Conservation (phyloP, 116 monocot species). For the Zostera marina region DNA sequence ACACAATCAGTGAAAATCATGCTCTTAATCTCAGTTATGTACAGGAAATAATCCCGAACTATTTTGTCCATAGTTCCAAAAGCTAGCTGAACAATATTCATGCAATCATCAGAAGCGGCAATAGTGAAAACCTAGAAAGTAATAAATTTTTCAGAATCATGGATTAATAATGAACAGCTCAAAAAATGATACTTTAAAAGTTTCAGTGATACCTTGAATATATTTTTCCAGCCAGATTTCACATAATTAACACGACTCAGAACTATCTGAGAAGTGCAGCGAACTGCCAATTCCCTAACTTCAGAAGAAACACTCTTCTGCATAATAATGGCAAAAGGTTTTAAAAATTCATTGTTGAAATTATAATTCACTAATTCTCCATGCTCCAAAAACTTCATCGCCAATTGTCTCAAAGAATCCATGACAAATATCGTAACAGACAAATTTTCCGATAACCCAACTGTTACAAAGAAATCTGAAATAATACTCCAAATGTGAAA, state of each 20-base stretch:
- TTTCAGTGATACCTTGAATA: slow-evolving; percentile 56
- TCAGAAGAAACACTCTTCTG: slow-evolving; percentile 83
- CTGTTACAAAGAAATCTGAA: slow-evolving; percentile 89
- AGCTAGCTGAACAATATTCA: slow-evolving; percentile 78
- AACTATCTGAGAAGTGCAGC: slow-evolving; percentile 95
- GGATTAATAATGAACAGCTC: slow-evolving; percentile 2
- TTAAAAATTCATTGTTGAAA: slow-evolving; percentile 94
- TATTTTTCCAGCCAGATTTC: slow-evolving; percentile 98
- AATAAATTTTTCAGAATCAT: not conserved
- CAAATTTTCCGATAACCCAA: slow-evolving; percentile 89
- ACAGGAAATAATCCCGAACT: slow-evolving; percentile 92
- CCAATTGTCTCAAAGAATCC: slow-evolving; percentile 86
- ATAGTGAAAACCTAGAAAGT: slow-evolving; percentile 56
- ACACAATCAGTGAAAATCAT: slow-evolving; percentile 96
- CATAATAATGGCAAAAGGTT: slow-evolving; percentile 88
- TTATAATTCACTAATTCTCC: slow-evolving; percentile 96
- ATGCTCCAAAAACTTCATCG: slow-evolving; percentile 94
- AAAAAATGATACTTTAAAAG: not conserved
- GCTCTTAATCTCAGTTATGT: slow-evolving; percentile 94
- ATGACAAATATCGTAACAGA: slow-evolving; percentile 98
- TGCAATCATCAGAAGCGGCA: slow-evolving; percentile 91
- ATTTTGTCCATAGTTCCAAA: slow-evolving; percentile 99
- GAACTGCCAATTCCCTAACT: slow-evolving; percentile 82
- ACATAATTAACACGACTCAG: slow-evolving; percentile 84
- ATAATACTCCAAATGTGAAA: slow-evolving; percentile 93